Evolutionary conservation across 1,284 basidiomycete species (phyloP).

Genomic region (Apiotrichum brassicae): DNA sequence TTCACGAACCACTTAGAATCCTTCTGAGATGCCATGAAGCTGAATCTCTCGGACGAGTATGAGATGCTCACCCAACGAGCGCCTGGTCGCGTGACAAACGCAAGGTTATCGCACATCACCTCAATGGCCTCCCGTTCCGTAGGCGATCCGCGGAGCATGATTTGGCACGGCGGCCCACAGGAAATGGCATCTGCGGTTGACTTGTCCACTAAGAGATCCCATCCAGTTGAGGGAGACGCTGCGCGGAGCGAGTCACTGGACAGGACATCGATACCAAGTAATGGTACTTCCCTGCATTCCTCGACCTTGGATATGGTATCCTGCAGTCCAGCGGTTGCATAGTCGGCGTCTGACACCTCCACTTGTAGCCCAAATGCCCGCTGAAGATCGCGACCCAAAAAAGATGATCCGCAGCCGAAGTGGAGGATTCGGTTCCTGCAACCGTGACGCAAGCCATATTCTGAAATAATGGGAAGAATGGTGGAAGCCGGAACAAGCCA

Average conservation of each 20-base stretch:
- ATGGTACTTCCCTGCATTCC: background rate
- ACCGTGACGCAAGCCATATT: background rate
- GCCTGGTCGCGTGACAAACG: constrained; percentile 13
- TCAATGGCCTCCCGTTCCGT: constrained; percentile 18
- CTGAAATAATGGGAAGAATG: constrained; percentile 24
- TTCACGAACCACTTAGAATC: constrained; percentile 2
- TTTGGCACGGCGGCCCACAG: constrained; percentile 20
- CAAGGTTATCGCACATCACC: constrained; percentile 25
- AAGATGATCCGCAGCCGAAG: constrained; percentile 38
- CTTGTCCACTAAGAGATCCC: constrained; percentile 39
- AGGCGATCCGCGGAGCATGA: background rate
- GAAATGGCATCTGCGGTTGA: constrained; percentile 44
- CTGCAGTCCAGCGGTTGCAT: constrained; percentile 10
- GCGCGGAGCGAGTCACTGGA: background rate
- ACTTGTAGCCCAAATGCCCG: constrained; percentile 5
- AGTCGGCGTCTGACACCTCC: constrained; percentile 34
- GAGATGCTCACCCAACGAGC: constrained; percentile 34
- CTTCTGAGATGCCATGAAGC: constrained; percentile 7
- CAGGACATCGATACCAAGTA: constrained; percentile 9
- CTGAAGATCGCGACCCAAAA: constrained; percentile 20
- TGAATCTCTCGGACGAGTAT: constrained; percentile 34
- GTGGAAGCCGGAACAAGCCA: constrained; percentile 28
- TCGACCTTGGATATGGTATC: background rate
- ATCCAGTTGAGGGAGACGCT: constrained; percentile 12
- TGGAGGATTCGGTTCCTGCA: constrained; percentile 18